Evolutionary conservation across 495 filamentous ascomycete species (phyloP).

Genomic region (Cercophora samala): DNA sequence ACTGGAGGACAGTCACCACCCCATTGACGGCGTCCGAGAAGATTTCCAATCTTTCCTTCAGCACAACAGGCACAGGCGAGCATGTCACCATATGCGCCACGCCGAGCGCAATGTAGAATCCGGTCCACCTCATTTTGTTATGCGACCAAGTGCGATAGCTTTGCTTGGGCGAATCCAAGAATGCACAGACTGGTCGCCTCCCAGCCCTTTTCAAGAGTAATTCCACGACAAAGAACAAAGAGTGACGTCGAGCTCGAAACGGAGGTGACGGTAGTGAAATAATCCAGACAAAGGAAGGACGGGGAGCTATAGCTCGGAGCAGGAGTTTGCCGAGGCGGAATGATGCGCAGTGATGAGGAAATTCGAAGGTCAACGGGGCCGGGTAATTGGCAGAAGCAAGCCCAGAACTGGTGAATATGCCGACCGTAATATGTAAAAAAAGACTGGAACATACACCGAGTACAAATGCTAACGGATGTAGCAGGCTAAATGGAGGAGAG

Average conservation of each 20-base stretch:
- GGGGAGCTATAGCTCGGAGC: background rate
- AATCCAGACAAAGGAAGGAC: background rate
- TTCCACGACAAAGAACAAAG: slow-evolving; percentile 2
- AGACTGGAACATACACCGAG: slow-evolving; percentile 1
- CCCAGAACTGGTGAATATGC: background rate
- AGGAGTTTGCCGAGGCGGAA: background rate
- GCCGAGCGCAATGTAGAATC: slow-evolving; percentile 21
- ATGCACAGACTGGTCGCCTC: background rate
- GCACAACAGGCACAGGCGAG: slow-evolving; percentile 15
- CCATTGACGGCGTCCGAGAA: slow-evolving; percentile 6
- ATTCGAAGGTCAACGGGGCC: background rate
- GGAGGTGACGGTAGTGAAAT: background rate
- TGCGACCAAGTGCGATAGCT: background rate
- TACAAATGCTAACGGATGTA: background rate
- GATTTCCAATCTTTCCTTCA: slow-evolving; percentile 10
- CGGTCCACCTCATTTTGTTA: slow-evolving; percentile 23
- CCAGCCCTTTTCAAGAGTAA: background rate
- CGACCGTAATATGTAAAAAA: background rate
- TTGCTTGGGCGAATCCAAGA: too few relatives aligned
- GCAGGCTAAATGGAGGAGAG: slow-evolving; percentile 1
- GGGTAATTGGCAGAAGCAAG: slow-evolving; percentile 3
- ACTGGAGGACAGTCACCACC: background rate
- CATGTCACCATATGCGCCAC: slow-evolving; percentile 21
- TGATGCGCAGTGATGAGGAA: background rate
- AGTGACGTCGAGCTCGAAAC: background rate